phyloP scores from a whole-genome alignment of 495 filamentous ascomycete species.

The Poronia punctata region DNA sequence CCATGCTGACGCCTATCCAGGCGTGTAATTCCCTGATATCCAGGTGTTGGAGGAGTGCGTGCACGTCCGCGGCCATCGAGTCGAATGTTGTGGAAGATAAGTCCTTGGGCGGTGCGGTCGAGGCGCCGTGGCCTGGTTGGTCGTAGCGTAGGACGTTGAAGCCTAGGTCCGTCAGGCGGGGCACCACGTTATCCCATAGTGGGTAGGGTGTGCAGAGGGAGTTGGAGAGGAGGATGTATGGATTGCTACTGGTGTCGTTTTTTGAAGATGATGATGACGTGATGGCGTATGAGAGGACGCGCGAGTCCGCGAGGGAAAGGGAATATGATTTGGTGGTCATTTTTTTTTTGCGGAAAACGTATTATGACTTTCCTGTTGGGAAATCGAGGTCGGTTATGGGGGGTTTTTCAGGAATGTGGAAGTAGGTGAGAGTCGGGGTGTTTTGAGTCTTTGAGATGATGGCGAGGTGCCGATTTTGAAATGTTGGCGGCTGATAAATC shows the following conservation, averaged over 20 bases:
- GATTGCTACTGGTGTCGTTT: too few relatives aligned
- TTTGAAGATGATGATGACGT: background rate
- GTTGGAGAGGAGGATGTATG: slow-evolving; percentile 22
- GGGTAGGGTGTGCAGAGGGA: slow-evolving; percentile 15
- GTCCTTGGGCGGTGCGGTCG: slow-evolving; percentile 15
- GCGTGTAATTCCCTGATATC: slow-evolving; percentile 17
- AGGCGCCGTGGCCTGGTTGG: slow-evolving; percentile 28
- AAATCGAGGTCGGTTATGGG: too few relatives aligned
- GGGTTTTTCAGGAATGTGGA: too few relatives aligned
- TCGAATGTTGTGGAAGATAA: slow-evolving; percentile 23
- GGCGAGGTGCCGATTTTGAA: too few relatives aligned
- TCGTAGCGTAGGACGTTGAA: slow-evolving; percentile 28
- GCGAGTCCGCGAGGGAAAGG: too few relatives aligned
- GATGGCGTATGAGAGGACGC: slow-evolving; percentile 7
- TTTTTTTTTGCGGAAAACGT: too few relatives aligned
- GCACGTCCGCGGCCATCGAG: slow-evolving; percentile 24
- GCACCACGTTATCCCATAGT: slow-evolving; percentile 24
- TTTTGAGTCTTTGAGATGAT: too few relatives aligned
- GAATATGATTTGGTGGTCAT: too few relatives aligned
- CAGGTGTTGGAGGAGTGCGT: slow-evolving; percentile 17
- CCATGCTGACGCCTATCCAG: slow-evolving; percentile 31
- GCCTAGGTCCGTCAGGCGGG: slow-evolving; percentile 14
- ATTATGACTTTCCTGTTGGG: too few relatives aligned
- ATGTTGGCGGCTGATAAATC: too few relatives aligned
- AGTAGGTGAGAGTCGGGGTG: too few relatives aligned